These are phyloP conservation scores for Cyclotella sp. DNA, from an alignment of 108 stramenopile species.

Conservation along the genomic window DNA sequence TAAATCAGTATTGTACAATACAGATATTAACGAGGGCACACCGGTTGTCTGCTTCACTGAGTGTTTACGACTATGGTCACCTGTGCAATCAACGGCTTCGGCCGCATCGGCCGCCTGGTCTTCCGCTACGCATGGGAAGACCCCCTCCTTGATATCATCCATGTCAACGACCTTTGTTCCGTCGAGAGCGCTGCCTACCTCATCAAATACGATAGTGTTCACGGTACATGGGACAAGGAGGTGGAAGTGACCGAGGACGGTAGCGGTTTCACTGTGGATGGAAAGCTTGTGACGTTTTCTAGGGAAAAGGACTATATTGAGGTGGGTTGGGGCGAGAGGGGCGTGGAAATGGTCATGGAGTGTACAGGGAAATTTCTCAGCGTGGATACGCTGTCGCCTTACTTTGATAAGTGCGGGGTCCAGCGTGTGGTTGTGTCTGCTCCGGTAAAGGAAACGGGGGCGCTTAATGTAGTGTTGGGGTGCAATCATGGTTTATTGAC, in stretches of 20 bases:
- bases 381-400: constrained; percentile 72
- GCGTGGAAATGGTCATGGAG: constrained; percentile 92
- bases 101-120: constrained; percentile 92
- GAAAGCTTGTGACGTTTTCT: constrained; percentile 82
- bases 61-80: constrained; percentile 66
- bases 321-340: constrained; percentile 75
- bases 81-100: constrained; percentile 93
- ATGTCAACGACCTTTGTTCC: constrained; percentile 93
- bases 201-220: constrained; percentile 93
- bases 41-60: no score
- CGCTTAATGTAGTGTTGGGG: constrained; percentile 93
- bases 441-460: constrained; percentile 92
- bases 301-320: constrained; percentile 72
- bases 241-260: constrained; percentile 71
- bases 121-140: constrained; percentile 93
- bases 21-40: no score
- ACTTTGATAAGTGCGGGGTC: constrained; percentile 82
- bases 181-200: constrained; percentile 89
- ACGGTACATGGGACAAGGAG: constrained; percentile 91
- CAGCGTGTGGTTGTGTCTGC: constrained; percentile 94
- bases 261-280: constrained; percentile 86
- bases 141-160: constrained; percentile 87
- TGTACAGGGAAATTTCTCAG: constrained; percentile 93
- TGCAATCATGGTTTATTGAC: constrained; percentile 86
- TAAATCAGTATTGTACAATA: no score